Base-by-base conservation (phyloP, 78 protist species). In the Chrysochromulina parva region DNA sequence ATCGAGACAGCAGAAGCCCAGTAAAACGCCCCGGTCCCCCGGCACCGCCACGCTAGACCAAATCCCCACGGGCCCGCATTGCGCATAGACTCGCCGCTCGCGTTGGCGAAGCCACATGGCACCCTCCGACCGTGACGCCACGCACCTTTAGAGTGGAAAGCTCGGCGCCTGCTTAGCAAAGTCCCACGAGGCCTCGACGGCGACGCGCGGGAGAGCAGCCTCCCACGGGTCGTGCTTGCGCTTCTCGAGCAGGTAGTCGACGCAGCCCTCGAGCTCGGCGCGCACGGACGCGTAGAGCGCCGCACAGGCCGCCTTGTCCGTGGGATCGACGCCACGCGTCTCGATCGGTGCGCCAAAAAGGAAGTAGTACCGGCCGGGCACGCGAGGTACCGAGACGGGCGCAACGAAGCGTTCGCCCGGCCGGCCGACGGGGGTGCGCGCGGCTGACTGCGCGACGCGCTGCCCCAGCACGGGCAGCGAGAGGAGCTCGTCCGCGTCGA, bases 401-500 rank as follows among this genome's bases (percentile, higher is more conserved):
- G 60, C 0, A 10, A 78, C 86, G 47, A 52, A 78, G 24, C 58
- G 60, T 50, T 78, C 86, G 14, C 86, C 86, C 19, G 86, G 62
- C 5, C 86, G 86, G n/a, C 47, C 86, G 47, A 3, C 47, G 10
- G 86, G 86, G 16, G 24, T 5, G 16, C 5, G 16, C 38, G 1
- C 17, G 26, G 86, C 86, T 14, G 22, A 1, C 20, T 53, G 19
- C 24, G 9, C 19, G 14, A 78, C 50, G 50, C 47, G 28, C 17
- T 20, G 52, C 3, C 86, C 86, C 9, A 78, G 1, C 47, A 4
- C 7, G 60, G 86, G 86, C 4, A 53, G 55, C 17, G 62, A 38
- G 47, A 78, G 86, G 48, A 53, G 0, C 62, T 78, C 86, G 60
- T 78, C 86, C 50, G 86, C 59, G 50, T 78, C 86, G 20, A 24